Conservation (phyloP, 306 rosid genomes). For the Fragaria vesca region DNA sequence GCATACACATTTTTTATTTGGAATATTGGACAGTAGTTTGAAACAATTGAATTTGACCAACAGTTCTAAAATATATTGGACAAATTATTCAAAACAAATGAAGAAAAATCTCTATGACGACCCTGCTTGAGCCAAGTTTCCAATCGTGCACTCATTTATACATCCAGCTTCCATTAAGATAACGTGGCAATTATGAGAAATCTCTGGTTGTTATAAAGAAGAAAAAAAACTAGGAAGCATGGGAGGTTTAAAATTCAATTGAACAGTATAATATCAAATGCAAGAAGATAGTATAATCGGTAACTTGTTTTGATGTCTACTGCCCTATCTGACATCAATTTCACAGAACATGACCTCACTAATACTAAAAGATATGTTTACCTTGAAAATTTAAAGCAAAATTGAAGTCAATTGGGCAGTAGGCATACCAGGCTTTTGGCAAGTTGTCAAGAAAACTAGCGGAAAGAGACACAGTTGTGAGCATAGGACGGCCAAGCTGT, state of each 20-base stretch:
- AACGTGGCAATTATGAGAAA: not conserved
- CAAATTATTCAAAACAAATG: not conserved
- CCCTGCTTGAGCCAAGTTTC: not conserved
- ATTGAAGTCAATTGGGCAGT: slow-evolving; percentile 15
- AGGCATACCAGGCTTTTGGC: slow-evolving; percentile 79
- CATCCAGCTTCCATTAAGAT: not conserved
- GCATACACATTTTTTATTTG: not conserved
- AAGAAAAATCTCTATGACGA: not conserved
- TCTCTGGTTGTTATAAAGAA: not conserved
- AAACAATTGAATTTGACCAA: not conserved
- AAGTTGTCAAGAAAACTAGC: slow-evolving; percentile 51
- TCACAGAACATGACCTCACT: not conserved
- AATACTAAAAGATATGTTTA: not conserved
- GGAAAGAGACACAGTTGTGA: slow-evolving; percentile 57
- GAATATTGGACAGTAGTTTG: not conserved
- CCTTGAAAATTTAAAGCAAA: not conserved
- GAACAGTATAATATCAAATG: not conserved
- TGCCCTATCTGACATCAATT: not conserved
- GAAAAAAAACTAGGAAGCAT: not conserved
- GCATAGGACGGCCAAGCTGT: slow-evolving; percentile 82
- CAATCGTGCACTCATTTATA: not conserved
- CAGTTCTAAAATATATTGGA: not conserved
- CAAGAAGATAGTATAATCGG: not conserved
- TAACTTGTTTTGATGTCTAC: not conserved
- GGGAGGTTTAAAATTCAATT: not conserved